Evolutionary conservation across 306 rosid species (phyloP).

Genomic region (Hippophae gyantsensis): DNA sequence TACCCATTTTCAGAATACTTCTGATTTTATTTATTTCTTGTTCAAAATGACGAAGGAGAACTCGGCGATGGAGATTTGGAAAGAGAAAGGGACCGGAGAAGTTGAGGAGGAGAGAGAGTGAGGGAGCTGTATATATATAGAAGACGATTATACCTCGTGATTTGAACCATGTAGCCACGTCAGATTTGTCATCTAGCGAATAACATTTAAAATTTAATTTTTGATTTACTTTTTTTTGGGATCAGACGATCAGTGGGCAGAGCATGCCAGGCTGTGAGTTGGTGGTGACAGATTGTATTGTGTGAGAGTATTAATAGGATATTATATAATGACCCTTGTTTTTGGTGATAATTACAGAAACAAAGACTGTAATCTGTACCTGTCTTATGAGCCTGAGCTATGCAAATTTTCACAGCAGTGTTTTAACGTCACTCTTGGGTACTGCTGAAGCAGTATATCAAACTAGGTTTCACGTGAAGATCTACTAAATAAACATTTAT

Average conservation of each 20-base stretch:
- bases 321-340: not conserved
- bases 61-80: not conserved
- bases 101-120: conserved; percentile 1
- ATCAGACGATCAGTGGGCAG: conserved; percentile 16
- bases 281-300: conserved; percentile 77
- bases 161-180: conserved; percentile 36
- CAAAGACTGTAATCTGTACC: conserved; percentile 10
- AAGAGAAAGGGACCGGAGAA: not conserved
- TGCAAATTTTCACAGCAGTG: too few species aligned
- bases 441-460: too few species aligned
- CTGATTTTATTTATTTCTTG: not conserved
- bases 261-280: conserved; percentile 75
- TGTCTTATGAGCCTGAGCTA: not conserved
- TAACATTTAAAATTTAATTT: not conserved
- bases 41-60: not conserved
- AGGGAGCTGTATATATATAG: conserved; percentile 22
- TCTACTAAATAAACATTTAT: too few species aligned
- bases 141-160: not conserved
- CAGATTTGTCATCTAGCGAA: conserved; percentile 19
- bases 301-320: not conserved
- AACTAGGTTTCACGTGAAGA: too few species aligned
- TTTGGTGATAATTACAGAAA: conserved; percentile 14
- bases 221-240: conserved; percentile 3
- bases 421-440: too few species aligned
- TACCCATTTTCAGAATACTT: conserved; percentile 43